These are phyloP conservation scores for Neofusicoccum parvum DNA, from an alignment of 2,329 filamentous ascomycete genomes.

Conservation along the genomic window DNA sequence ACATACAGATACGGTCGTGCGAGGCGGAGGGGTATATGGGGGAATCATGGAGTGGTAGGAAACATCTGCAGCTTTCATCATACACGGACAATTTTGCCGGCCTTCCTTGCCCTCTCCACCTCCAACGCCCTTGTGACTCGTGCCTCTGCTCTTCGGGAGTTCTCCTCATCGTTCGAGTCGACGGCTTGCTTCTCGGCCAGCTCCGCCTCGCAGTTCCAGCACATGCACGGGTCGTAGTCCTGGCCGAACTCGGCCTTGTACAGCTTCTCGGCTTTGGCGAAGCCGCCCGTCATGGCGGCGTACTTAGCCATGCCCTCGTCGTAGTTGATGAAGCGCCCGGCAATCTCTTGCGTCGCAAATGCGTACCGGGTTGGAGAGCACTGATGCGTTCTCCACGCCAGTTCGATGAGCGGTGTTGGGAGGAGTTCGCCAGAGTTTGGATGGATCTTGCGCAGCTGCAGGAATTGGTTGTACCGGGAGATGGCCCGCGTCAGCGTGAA, in stretches of 20 bases:
- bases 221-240: constrained; percentile 41
- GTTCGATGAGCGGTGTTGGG: constrained; percentile 47
- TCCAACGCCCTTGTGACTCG: constrained; percentile 5
- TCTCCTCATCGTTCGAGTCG: constrained; percentile 2
- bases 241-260: constrained; percentile 38
- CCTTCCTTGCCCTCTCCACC: constrained; percentile 13
- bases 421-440: constrained; percentile 35
- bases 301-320: constrained; percentile 41
- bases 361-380: constrained; percentile 36
- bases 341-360: constrained; percentile 17
- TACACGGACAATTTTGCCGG: neutral
- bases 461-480: constrained; percentile 44
- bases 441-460: constrained; percentile 37
- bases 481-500: constrained; percentile 41
- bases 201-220: constrained; percentile 44
- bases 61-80: neutral
- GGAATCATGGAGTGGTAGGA: neutral
- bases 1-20: neutral
- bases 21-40: neutral
- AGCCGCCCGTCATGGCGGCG: constrained; percentile 30
- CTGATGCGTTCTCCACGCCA: constrained; percentile 51
- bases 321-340: constrained; percentile 40
- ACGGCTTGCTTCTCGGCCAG: constrained; percentile 24
- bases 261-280: constrained; percentile 33
- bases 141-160: neutral